Evolutionary conservation across 1,284 basidiomycete species (phyloP).

Genomic region (Trametes pubescens): DNA sequence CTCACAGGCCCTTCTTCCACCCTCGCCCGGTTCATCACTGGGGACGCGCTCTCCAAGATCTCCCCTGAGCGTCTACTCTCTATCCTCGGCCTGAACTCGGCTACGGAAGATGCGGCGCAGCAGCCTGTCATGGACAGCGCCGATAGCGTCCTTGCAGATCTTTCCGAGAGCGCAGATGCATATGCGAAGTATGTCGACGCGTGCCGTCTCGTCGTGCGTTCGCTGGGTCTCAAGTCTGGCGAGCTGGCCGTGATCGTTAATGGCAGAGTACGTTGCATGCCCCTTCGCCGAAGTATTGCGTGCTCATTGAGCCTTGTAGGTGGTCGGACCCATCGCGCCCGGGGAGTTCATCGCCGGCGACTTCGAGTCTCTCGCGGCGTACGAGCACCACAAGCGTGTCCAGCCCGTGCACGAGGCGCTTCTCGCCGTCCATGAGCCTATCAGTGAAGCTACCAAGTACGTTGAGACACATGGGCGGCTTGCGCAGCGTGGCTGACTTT

Average conservation of each 20-base stretch:
- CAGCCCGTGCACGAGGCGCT: conserved; percentile 74
- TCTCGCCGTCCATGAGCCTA: conserved; percentile 55
- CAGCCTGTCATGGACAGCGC: conserved; percentile 22
- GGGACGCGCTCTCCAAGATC: conserved; percentile 48
- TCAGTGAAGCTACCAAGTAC: conserved; percentile 38
- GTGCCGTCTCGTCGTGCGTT: conserved; percentile 55
- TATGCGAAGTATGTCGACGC: conserved; percentile 53
- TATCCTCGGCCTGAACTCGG: conserved; percentile 45
- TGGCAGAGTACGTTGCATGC: conserved; percentile 68
- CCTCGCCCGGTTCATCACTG: conserved; percentile 54
- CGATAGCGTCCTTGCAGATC: background rate
- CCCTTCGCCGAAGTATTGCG: background rate
- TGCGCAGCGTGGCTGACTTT: background rate
- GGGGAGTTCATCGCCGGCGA: conserved; percentile 71
- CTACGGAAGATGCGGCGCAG: conserved; percentile 41
- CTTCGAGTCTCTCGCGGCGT: conserved; percentile 71
- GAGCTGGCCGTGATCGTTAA: conserved; percentile 77
- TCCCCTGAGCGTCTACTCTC: conserved; percentile 49
- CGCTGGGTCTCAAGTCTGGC: conserved; percentile 64
- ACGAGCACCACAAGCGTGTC: conserved; percentile 77
- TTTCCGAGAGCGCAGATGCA: conserved; percentile 16
- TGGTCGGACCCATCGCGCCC: conserved; percentile 68
- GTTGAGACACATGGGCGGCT: no score
- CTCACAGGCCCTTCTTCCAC: conserved; percentile 48
- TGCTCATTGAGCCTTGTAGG: conserved; percentile 46